phyloP scores from a whole-genome alignment of 2,329 filamentous ascomycete species.

The Trichoderma asperellum region DNA sequence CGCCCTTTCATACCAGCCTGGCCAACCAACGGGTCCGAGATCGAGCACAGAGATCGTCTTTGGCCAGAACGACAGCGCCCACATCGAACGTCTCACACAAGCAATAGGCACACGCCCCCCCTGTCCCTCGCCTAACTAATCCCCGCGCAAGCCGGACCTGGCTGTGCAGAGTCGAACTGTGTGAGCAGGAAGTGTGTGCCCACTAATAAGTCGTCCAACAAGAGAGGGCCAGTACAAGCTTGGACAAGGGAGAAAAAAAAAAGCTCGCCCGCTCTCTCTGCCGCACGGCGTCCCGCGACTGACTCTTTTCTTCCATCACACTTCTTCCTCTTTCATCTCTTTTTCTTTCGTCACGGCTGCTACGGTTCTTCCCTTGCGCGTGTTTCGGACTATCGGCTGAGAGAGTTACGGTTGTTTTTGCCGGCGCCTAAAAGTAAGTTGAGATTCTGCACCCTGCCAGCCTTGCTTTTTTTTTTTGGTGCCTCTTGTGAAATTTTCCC shows the following conservation, averaged over 20 bases:
- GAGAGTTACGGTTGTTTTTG: slow-evolving; percentile 52
- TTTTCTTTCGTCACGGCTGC: slow-evolving; percentile 46
- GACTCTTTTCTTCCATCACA: slow-evolving; percentile 38
- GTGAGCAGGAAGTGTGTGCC: slow-evolving; percentile 22
- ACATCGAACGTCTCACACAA: slow-evolving; percentile 21
- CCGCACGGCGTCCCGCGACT: slow-evolving; percentile 42
- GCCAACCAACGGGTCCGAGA: slow-evolving; percentile 27
- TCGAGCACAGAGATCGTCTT: slow-evolving; percentile 28
- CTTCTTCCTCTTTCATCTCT: slow-evolving; percentile 40
- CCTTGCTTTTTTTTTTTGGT: slow-evolving; percentile 29
- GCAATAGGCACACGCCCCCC: slow-evolving; percentile 33
- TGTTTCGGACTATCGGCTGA: slow-evolving; percentile 50
- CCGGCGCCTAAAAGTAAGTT: slow-evolving; percentile 60
- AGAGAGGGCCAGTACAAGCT: slow-evolving; percentile 38
- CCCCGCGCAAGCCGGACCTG: slow-evolving; percentile 36
- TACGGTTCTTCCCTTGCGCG: slow-evolving; percentile 53
- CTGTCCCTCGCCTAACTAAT: slow-evolving; percentile 36
- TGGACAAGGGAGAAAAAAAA: slow-evolving; percentile 40
- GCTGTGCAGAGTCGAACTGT: slow-evolving; percentile 32
- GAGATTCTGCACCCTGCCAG: slow-evolving; percentile 29
- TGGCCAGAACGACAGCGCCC: slow-evolving; percentile 24
- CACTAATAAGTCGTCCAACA: slow-evolving; percentile 31
- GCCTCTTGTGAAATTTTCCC: slow-evolving; percentile 32
- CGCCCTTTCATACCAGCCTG: slow-evolving; percentile 26
- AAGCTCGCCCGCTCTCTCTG: slow-evolving; percentile 42